Evolutionary conservation across 805 yeast species (phyloP).

Genomic region (Saccharomyces paradoxus): DNA sequence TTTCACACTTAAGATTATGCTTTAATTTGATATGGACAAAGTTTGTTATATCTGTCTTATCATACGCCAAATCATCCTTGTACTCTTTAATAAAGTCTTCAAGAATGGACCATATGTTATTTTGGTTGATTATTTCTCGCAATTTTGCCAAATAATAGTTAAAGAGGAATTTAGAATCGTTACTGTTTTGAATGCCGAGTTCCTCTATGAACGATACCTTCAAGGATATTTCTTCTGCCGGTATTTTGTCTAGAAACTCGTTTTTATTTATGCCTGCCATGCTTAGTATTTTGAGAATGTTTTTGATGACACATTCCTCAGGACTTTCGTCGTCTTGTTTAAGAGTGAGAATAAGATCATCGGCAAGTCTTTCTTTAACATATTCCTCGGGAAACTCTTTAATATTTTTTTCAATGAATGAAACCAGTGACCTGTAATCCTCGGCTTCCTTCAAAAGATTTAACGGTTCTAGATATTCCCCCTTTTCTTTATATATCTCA

Average conservation of each 20-base stretch:
- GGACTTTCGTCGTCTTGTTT: not conserved
- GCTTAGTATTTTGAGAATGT: slow-evolving; percentile 8
- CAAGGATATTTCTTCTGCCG: slow-evolving; percentile 8
- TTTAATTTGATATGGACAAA: slow-evolving; percentile 16
- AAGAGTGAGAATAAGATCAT: slow-evolving; percentile 14
- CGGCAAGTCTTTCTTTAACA: slow-evolving; percentile 1
- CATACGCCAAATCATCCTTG: slow-evolving; percentile 17
- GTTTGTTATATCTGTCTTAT: slow-evolving; percentile 15
- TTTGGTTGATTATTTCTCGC: slow-evolving; percentile 11
- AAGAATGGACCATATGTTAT: slow-evolving; percentile 14
- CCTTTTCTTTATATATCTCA: slow-evolving; percentile 10
- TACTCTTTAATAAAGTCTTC: slow-evolving; percentile 14
- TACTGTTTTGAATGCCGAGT: slow-evolving; percentile 12
- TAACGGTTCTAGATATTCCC: slow-evolving; percentile 10
- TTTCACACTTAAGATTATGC: slow-evolving; percentile 2
- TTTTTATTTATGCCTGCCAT: slow-evolving; percentile 7
- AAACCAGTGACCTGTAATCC: slow-evolving; percentile 3
- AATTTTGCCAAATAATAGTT: slow-evolving; percentile 21
- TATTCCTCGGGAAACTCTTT: slow-evolving; percentile 10
- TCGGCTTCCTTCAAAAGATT: slow-evolving; percentile 7
- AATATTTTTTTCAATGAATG: slow-evolving; percentile 7
- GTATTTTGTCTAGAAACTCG: slow-evolving; percentile 10
- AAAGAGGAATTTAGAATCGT: slow-evolving; percentile 21
- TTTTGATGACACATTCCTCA: slow-evolving; percentile 3
- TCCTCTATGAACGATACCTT: slow-evolving; percentile 22